Conservation (phyloP, 441 rosid genomes). For the Theobroma grandiflorum region DNA sequence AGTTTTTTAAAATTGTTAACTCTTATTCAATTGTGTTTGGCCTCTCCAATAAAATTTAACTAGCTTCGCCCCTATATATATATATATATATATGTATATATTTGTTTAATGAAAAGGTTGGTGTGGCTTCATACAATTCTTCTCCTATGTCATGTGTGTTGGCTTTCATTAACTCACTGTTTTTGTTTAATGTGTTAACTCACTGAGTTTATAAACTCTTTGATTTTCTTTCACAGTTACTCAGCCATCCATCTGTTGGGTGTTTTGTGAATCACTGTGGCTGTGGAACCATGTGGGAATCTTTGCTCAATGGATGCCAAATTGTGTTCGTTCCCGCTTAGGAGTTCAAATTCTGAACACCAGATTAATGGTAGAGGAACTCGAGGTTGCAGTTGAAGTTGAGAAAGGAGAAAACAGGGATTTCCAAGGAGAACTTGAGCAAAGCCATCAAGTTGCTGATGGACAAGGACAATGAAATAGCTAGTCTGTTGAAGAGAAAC, state of each 20-base stretch:
- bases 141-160: too few species aligned
- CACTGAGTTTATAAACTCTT: neutral
- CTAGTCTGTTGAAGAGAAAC: too few species aligned
- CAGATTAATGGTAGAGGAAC: conserved; percentile 53
- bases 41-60: too few species aligned
- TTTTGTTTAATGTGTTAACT: too few species aligned
- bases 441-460: conserved; percentile 52
- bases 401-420: conserved; percentile 57
- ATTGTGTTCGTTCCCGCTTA: conserved; percentile 58
- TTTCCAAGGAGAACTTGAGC: conserved; percentile 48
- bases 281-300: conserved; percentile 81
- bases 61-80: too few species aligned
- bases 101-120: too few species aligned
- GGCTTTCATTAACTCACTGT: too few species aligned
- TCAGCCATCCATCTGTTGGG: conserved; percentile 58
- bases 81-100: too few species aligned
- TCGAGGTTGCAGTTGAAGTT: conserved; percentile 60
- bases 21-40: too few species aligned
- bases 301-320: conserved; percentile 61
- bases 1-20: too few species aligned
- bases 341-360: conserved; percentile 70
- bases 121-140: too few species aligned
- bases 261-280: conserved; percentile 77
- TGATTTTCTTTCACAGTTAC: neutral
- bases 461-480: conserved; percentile 45